Percentiles rank a stretch among this genome's conserved stretches.
phyloP scores from a whole-genome alignment of 495 filamentous ascomycete genomes.

The Pyronema omphalodes region DNA sequence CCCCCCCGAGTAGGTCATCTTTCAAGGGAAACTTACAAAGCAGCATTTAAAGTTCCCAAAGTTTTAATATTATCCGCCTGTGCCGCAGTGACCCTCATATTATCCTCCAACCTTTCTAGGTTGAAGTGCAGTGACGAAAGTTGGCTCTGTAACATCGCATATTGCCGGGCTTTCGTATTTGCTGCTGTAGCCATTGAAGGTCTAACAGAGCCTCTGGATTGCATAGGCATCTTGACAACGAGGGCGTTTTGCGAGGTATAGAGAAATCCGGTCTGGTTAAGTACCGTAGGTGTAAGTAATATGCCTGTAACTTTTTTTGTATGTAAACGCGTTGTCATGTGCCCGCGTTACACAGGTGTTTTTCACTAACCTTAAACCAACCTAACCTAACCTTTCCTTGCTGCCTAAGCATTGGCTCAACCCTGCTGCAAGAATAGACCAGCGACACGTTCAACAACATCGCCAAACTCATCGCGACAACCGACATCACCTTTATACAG shows the following conservation, averaged over 20 bases:
- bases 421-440: no score
- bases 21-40: conserved; percentile 38
- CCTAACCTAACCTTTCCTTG: no score
- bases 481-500: no score
- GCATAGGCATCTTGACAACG: neutral
- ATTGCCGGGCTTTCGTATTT: conserved; percentile 20
- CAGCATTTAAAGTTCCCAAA: conserved; percentile 70
- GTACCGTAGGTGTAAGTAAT: neutral
- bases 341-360: no score
- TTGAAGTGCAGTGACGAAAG: conserved; percentile 78
- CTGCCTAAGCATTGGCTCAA: no score
- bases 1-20: conserved; percentile 7
- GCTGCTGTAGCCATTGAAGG: conserved; percentile 13
- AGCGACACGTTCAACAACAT: no score
- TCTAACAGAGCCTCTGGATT: conserved; percentile 2
- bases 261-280: neutral
- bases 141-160: conserved; percentile 70
- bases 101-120: conserved; percentile 75
- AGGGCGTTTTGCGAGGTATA: neutral
- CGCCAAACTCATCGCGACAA: no score
- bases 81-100: conserved; percentile 85
- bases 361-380: no score
- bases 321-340: no score
- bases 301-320: no score
- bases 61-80: conserved; percentile 81